Percentiles rank a stretch among this genome's conserved stretches.
Evolutionary conservation across 163 green algal genomes (phyloP).

Genomic region (Volvox carteri): DNA sequence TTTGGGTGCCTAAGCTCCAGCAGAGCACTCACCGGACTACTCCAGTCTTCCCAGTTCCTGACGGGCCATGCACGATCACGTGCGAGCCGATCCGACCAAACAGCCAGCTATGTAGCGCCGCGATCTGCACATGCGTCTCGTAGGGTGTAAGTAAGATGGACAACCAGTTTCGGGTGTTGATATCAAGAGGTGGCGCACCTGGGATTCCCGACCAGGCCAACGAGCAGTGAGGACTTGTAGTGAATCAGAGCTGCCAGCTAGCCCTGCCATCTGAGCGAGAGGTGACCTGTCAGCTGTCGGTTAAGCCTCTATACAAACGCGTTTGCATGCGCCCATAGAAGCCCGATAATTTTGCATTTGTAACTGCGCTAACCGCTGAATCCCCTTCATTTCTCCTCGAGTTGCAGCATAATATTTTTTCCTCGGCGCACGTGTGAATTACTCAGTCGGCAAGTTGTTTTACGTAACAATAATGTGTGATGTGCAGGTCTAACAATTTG

Average conservation of each 20-base stretch:
- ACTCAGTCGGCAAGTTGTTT: too few species aligned
- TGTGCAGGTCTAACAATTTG: too few species aligned
- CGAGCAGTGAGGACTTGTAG: not conserved
- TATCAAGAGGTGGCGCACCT: slow-evolving; percentile 20
- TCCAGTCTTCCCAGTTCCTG: slow-evolving; percentile 37
- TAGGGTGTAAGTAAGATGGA: not conserved
- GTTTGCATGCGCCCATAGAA: too few species aligned
- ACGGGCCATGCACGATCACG: slow-evolving; percentile 34
- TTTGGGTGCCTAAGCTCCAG: too few species aligned
- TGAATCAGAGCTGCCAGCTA: not conserved
- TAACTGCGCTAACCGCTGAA: too few species aligned
- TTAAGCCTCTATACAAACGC: too few species aligned
- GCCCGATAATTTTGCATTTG: too few species aligned
- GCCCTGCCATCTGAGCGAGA: not conserved
- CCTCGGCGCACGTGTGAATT: too few species aligned
- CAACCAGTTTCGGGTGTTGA: too few species aligned
- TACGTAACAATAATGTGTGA: too few species aligned
- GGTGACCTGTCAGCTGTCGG: not conserved
- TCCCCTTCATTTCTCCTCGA: too few species aligned
- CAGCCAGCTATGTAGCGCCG: slow-evolving; percentile 26
- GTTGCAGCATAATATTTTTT: too few species aligned
- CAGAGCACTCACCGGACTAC: slow-evolving; percentile 41
- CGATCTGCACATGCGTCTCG: not conserved
- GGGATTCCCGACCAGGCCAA: slow-evolving; percentile 34
- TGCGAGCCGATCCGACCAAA: slow-evolving; percentile 19